phyloP scores from a whole-genome alignment of 306 rosid genomes.

The Cicer bijugum region DNA sequence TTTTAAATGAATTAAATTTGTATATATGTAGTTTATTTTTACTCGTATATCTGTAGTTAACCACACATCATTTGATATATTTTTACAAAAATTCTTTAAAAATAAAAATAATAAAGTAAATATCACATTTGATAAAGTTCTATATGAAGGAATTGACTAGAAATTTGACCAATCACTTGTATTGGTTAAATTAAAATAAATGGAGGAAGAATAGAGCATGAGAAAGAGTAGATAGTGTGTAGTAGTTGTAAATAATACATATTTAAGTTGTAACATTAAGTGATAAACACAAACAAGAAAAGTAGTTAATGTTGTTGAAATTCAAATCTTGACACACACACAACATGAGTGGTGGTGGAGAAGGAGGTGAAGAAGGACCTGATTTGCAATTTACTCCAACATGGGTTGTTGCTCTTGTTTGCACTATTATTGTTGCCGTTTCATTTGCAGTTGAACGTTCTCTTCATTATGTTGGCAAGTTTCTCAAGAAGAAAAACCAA shows the following conservation, averaged over 20 bases:
- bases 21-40: no score
- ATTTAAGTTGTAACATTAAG: background rate
- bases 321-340: no score
- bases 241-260: background rate
- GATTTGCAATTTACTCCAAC: slow-evolving; percentile 77
- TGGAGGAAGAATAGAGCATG: no score
- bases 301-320: no score
- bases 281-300: background rate
- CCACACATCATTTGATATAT: no score
- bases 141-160: background rate
- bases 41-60: no score
- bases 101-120: no score
- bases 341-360: slow-evolving; percentile 45
- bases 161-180: background rate
- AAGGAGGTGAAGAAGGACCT: slow-evolving; percentile 30
- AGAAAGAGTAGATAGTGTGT: no score
- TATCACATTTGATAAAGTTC: background rate
- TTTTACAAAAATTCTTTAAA: no score
- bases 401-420: slow-evolving; percentile 80
- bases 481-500: slow-evolving; percentile 66
- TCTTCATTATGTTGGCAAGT: slow-evolving; percentile 62
- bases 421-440: slow-evolving; percentile 66
- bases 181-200: no score
- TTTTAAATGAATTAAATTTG: no score
- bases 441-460: slow-evolving; percentile 67